A percentile compares a stretch with the other conserved stretches of the same genome.
These are phyloP conservation scores for Fusarium sp. DNA, from an alignment of 2,329 filamentous ascomycete genomes.

Conservation along the genomic window DNA sequence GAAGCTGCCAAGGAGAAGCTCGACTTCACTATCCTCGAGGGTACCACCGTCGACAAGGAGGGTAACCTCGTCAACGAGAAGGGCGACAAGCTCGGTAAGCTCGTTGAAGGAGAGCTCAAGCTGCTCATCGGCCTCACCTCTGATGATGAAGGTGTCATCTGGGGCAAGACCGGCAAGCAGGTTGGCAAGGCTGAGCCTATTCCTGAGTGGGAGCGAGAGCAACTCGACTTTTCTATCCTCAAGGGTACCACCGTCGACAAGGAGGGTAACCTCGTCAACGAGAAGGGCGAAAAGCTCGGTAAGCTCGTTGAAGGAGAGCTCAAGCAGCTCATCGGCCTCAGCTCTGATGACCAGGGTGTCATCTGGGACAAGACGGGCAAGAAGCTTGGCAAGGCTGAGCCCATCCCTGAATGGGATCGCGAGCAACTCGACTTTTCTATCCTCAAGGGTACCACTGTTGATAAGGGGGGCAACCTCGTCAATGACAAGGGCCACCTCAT, in stretches of 20 bases:
- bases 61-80: constrained; percentile 67
- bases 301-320: constrained; percentile 71
- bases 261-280: constrained; percentile 66
- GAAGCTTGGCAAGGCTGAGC: constrained; percentile 72
- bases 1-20: constrained; percentile 30
- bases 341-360: constrained; percentile 75
- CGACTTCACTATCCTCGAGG: constrained; percentile 34
- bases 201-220: constrained; percentile 59
- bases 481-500: constrained; percentile 64
- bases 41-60: constrained; percentile 56
- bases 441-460: constrained; percentile 64
- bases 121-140: constrained; percentile 72
- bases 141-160: constrained; percentile 74
- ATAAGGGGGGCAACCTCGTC: constrained; percentile 69
- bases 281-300: constrained; percentile 66
- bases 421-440: constrained; percentile 35
- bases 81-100: constrained; percentile 67
- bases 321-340: constrained; percentile 72
- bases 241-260: constrained; percentile 55
- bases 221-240: constrained; percentile 34
- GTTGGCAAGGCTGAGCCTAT: constrained; percentile 76
- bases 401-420: constrained; percentile 66
- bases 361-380: constrained; percentile 72
- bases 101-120: constrained; percentile 71
- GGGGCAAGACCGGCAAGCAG: constrained; percentile 70